Percentiles rank a stretch among this genome's conserved stretches.
These are phyloP conservation scores for Friedmanniomyces simplex DNA, from an alignment of 495 filamentous ascomycete genomes.

Conservation along the genomic window DNA sequence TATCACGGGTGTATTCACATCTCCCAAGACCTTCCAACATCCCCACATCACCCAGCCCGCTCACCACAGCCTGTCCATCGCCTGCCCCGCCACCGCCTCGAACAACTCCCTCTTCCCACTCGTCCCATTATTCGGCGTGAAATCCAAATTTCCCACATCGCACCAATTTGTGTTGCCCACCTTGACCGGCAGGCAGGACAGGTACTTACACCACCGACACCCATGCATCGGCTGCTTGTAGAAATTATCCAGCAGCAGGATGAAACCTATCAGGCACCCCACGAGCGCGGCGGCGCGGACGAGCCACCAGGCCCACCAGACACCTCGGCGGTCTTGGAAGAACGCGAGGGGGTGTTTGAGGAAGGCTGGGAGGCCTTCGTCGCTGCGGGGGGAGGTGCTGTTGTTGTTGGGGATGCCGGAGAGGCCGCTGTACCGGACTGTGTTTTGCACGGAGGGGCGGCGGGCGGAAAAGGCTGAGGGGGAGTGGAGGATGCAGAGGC, in stretches of 20 bases:
- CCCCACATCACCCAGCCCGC: no score
- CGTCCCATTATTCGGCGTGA: slow-evolving; percentile 7
- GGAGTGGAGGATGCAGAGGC: slow-evolving; percentile 76
- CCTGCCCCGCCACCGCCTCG: not conserved
- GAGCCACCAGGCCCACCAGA: slow-evolving; percentile 98
- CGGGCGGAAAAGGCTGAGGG: slow-evolving; percentile 57
- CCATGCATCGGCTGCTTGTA: slow-evolving; percentile 59
- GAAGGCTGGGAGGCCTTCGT: slow-evolving; percentile 42
- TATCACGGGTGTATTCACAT: no score
- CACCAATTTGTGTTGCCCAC: slow-evolving; percentile 22
- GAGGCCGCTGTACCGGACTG: not conserved
- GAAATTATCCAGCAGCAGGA: slow-evolving; percentile 79
- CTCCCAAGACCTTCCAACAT: no score
- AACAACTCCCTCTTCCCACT: not conserved
- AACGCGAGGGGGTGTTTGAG: slow-evolving; percentile 63
- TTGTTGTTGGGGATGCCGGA: not conserved
- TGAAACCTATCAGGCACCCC: slow-evolving; percentile 66
- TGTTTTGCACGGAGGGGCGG: slow-evolving; percentile 47
- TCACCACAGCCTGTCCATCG: not conserved
- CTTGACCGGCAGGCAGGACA: slow-evolving; percentile 58
- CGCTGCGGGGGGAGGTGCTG: not conserved
- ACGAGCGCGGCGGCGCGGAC: slow-evolving; percentile 71
- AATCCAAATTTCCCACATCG: slow-evolving; percentile 23
- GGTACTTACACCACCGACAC: slow-evolving; percentile 86
- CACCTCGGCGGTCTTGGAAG: slow-evolving; percentile 80